A percentile compares a stretch with the other conserved stretches of the same genome.
phyloP scores from a whole-genome alignment of 148 eudicot species.

The Chenopodium formosanum region DNA sequence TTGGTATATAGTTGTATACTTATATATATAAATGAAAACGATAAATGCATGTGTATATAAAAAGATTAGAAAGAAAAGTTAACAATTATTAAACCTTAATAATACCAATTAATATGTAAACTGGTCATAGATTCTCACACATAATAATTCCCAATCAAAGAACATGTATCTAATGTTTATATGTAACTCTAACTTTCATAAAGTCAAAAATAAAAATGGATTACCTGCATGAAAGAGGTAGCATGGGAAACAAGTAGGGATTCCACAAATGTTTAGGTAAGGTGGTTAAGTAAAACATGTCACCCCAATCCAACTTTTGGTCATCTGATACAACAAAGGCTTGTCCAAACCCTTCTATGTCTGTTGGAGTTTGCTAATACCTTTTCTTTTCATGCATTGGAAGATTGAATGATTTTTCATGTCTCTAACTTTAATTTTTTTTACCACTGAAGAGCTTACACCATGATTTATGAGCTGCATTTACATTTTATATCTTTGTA shows the following conservation, averaged over 20 bases:
- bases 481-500: too few species aligned
- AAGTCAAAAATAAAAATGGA: background rate
- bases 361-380: constrained; percentile 29
- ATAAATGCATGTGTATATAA: too few species aligned
- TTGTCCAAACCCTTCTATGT: constrained; percentile 37
- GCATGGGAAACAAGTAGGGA: constrained; percentile 19
- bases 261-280: constrained; percentile 25
- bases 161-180: too few species aligned
- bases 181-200: too few species aligned
- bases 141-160: too few species aligned
- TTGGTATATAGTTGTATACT: too few species aligned
- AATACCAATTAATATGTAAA: too few species aligned
- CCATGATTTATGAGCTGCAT: constrained; percentile 36
- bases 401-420: constrained; percentile 24
- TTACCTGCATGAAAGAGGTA: constrained; percentile 31
- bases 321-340: constrained; percentile 36
- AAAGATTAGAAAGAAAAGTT: too few species aligned
- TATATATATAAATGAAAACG: too few species aligned
- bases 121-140: too few species aligned
- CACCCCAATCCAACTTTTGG: constrained; percentile 45
- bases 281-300: constrained; percentile 26
- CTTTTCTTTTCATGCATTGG: constrained; percentile 36
- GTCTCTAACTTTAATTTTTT: too few species aligned
- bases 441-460: constrained; percentile 15
- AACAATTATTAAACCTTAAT: too few species aligned